Conservation (phyloP, 352 stramenopile genomes). For the Pythium volutum region DNA sequence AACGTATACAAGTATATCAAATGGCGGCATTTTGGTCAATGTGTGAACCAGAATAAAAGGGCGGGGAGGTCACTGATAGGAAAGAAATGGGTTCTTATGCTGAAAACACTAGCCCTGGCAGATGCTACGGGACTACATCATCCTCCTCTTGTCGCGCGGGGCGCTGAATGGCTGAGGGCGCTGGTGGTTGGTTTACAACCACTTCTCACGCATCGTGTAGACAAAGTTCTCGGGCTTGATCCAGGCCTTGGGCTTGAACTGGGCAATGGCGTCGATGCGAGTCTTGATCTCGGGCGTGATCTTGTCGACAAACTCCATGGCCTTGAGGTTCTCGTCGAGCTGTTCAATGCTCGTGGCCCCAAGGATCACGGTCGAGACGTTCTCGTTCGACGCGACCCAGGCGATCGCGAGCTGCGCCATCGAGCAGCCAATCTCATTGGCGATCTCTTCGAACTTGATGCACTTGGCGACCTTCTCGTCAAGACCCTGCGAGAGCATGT, state of each 20-base stretch:
- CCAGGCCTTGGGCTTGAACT: slow-evolving; percentile 27
- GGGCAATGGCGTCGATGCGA: not conserved
- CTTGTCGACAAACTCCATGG: slow-evolving; percentile 33
- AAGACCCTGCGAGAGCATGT: slow-evolving; percentile 41
- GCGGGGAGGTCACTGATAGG: not conserved
- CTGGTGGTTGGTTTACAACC: slow-evolving; percentile 17
- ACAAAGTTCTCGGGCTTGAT: slow-evolving; percentile 27
- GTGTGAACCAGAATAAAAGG: not conserved
- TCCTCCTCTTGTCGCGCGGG: too few relatives aligned
- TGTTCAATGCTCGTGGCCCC: slow-evolving; percentile 47
- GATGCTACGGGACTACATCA: not conserved
- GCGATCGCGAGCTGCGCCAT: slow-evolving; percentile 54
- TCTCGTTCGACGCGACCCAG: slow-evolving; percentile 44
- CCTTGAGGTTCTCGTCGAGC: slow-evolving; percentile 47
- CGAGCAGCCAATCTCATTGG: slow-evolving; percentile 63
- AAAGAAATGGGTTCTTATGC: not conserved
- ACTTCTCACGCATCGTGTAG: slow-evolving; percentile 22
- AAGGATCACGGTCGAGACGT: slow-evolving; percentile 50
- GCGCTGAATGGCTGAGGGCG: too few relatives aligned
- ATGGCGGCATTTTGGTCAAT: slow-evolving; percentile 21
- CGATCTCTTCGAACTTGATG: slow-evolving; percentile 39
- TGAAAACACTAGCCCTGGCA: not conserved
- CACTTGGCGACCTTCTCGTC: slow-evolving; percentile 45
- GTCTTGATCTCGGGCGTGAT: slow-evolving; percentile 22
- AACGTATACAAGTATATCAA: not conserved